Evolutionary conservation across 805 yeast species (phyloP).

Genomic region (Schizosaccharomyces lindneri): DNA sequence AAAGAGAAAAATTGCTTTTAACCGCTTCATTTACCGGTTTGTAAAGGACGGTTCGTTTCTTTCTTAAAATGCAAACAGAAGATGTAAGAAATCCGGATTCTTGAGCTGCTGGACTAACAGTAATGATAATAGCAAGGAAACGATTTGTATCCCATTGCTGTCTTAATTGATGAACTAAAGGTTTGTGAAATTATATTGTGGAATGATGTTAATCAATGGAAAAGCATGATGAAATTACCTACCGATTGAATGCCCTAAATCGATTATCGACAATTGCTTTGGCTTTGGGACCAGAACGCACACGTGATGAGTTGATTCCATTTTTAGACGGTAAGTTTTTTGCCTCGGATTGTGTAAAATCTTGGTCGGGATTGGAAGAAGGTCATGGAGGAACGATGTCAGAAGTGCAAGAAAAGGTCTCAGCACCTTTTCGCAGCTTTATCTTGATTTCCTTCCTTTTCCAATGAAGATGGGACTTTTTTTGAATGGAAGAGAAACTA

Average conservation of each 20-base stretch:
- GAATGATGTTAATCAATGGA: neutral
- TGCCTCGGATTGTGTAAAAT: neutral
- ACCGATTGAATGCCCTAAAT: conserved; percentile 84
- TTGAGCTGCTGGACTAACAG: neutral
- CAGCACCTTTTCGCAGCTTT: too few relatives aligned
- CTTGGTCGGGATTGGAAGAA: neutral
- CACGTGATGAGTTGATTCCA: conserved; percentile 70
- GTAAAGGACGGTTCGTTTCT: neutral
- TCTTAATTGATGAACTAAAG: conserved; percentile 85
- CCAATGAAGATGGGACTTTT: too few relatives aligned
- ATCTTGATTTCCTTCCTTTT: too few relatives aligned
- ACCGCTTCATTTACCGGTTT: neutral
- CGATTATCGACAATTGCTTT: conserved; percentile 80
- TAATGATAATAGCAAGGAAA: conserved; percentile 8
- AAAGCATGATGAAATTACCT: conserved; percentile 80
- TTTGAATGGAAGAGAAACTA: too few relatives aligned
- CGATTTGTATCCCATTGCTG: conserved; percentile 78
- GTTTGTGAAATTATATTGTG: conserved; percentile 5
- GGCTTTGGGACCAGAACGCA: conserved; percentile 83
- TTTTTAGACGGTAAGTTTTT: conserved; percentile 38
- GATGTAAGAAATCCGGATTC: neutral
- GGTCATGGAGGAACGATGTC: too few relatives aligned
- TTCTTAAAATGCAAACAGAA: neutral
- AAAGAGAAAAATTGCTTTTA: neutral
- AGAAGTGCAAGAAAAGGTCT: too few relatives aligned